These are phyloP conservation scores for Talaromyces atroroseus DNA, from an alignment of 2,329 filamentous ascomycete genomes.

Conservation along the genomic window DNA sequence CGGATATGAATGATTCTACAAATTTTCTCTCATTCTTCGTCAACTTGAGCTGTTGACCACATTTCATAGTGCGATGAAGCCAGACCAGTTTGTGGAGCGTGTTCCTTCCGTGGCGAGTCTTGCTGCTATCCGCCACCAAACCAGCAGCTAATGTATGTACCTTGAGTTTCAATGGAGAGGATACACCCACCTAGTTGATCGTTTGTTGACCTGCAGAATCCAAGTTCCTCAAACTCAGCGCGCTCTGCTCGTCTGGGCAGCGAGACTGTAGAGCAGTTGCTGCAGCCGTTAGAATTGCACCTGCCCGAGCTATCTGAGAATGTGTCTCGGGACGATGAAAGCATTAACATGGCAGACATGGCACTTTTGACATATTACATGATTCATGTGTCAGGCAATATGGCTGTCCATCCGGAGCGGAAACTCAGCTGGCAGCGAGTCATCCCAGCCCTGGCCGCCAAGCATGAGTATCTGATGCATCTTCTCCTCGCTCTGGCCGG, in stretches of 20 bases:
- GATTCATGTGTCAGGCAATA: background rate
- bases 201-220: too few species aligned
- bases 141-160: too few species aligned
- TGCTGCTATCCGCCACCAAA: background rate
- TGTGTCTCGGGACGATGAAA: too few species aligned
- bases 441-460: conserved; percentile 19
- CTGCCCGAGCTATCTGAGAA: too few species aligned
- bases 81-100: conserved; percentile 21
- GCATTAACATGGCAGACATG: background rate
- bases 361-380: background rate
- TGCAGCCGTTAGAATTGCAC: background rate
- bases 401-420: background rate
- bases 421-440: conserved; percentile 7
- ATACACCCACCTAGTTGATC: too few species aligned
- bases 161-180: too few species aligned
- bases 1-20: too few species aligned
- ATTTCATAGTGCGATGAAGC: conserved; percentile 26
- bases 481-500: conserved; percentile 23
- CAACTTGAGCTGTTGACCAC: too few species aligned
- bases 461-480: conserved; percentile 21
- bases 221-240: too few species aligned
- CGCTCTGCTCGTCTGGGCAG: too few species aligned
- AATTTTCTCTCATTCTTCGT: too few species aligned
- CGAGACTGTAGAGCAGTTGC: too few species aligned
- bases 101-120: background rate